phyloP scores from a whole-genome alignment of 345 rosid species.

The Pugionium cornutum region DNA sequence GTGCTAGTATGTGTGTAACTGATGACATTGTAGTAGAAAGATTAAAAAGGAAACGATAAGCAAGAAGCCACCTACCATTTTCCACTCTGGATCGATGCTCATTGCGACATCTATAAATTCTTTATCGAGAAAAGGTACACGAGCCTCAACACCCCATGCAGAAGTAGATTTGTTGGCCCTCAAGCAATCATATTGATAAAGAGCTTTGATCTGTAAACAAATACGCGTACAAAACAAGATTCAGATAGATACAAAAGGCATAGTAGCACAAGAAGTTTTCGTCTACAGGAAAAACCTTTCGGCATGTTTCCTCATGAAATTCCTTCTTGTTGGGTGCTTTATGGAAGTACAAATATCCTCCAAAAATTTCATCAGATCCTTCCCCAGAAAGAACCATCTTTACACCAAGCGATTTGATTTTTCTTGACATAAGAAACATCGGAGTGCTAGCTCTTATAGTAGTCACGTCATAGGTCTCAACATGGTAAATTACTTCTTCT shows the following conservation, averaged over 20 bases:
- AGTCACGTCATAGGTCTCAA: conserved; percentile 86
- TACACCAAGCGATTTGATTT: conserved; percentile 83
- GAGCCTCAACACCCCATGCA: conserved; percentile 94
- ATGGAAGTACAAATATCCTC: conserved; percentile 84
- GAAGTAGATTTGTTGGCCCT: conserved; percentile 87
- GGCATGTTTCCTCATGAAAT: conserved; percentile 77
- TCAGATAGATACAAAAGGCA: conserved; percentile 15
- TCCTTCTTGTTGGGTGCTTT: conserved; percentile 84
- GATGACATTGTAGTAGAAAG: neutral
- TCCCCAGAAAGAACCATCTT: conserved; percentile 93
- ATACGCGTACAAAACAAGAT: conserved; percentile 1
- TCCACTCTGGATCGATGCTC: conserved; percentile 87
- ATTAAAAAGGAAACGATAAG: conserved; percentile 1
- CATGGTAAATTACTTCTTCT: conserved; percentile 84
- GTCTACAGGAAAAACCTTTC: conserved; percentile 50
- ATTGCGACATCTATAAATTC: conserved; percentile 65
- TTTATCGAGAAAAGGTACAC: conserved; percentile 85
- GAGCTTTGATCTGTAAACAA: conserved; percentile 68
- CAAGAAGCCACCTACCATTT: conserved; percentile 55
- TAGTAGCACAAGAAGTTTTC: neutral
- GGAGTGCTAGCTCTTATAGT: conserved; percentile 89
- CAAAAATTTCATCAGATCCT: conserved; percentile 88
- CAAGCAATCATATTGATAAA: conserved; percentile 86
- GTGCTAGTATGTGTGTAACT: neutral
- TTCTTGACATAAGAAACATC: conserved; percentile 90